Evolutionary conservation across 257 asterid species (phyloP), one percentile per base, ranked within the genome.

Genomic region (Nicotiana otophora): DNA sequence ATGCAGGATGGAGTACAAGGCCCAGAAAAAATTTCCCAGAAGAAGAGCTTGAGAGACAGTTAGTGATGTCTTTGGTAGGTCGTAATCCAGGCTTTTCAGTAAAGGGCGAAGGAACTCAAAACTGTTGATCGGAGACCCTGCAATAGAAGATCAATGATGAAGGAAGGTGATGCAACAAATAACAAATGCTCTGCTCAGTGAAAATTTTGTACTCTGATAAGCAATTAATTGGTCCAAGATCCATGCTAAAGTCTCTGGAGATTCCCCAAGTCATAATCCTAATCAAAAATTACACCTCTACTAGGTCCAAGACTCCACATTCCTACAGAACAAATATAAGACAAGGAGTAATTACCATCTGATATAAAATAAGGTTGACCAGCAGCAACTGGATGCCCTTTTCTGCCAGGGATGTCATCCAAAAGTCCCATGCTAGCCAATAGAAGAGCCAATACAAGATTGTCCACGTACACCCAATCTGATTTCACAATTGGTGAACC

Each of bases 341-440:
- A 48, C 26, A 72, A 15, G 12, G 75, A 82, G 17, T 51, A 81
- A 69, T 86, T 90, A 96, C 99, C 99, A 77, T 94, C 98, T 53
- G 99, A 93, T 89, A 96, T 92, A 89, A 94, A 94, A 89, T 92
- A 96, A 78, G 99, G 87, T 87, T 94, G 97, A 39, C 98, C 99
- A 70, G 97, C 91, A 81, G 99, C 99, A 87, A 92, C 86, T 1
- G 99, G 97, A 28, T 7, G 81, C 62, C 98, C 98, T 78, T 58
- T 87, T 85, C 90, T 91, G 67, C 99, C 98, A 19, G 98, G 98
- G 84, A 96, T 90, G 84, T 96, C 91, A 76, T 94, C 94, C 86
- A 93, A 89, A 83, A 96, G 99, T 77, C 97, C 99, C 98, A 96
- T 96, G 91, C 99, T 94, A 68, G 99, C 98, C 86, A 93, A 87